Base-by-base conservation (phyloP, 2,329 filamentous ascomycete genomes). In the Thermochaetoides dissita region DNA sequence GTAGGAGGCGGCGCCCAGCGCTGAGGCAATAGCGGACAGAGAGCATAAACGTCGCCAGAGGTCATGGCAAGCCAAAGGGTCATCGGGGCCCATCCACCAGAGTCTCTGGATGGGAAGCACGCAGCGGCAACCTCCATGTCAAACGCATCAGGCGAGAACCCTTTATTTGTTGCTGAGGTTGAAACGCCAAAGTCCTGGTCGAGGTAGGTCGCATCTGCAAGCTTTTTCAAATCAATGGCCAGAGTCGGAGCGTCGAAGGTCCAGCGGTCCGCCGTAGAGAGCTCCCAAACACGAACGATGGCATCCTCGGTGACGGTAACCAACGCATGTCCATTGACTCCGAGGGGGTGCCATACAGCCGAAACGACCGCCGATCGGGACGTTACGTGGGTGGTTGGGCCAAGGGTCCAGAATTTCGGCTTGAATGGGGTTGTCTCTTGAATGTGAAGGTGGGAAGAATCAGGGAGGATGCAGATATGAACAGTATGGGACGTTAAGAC, bases 31-130 rank as follows among this genome's bases (percentile, higher is more conserved):
- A 98, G 69, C 2, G 91, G 91, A 57, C 88, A 95, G 7, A 98
- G 67, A 2, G 89, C 88, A 56, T 98, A 98, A 6, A 96, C 74
- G 56, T 95, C 88, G 3, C 91, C 91, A 46, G 86, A 83, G 33
- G 78, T 77, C 83, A 95, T 98, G n/a, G 88, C 87, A 40, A 96
- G 67, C 85, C 89, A 98, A 8, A 98, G 69, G 0, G 91, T 96
- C 84, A 95, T 95, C 8, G 88, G 78, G 7, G 87, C 84, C 91
- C 91, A 98, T 41, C 87, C 87, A 10, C 87, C 89, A 6, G 74
- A 74, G 32, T 68, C 69, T 49, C 71, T 69, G 9, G 66, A 66
- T 32, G 72, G 68, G 63, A 98, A 98, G 57, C 79, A 84, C 39
- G 88, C 87, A 2, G 88, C 81, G 4, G 87, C 86, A 17, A 94